These are phyloP conservation scores for Capsicum chinense DNA, from an alignment of 257 asterid genomes.

Conservation along the genomic window DNA sequence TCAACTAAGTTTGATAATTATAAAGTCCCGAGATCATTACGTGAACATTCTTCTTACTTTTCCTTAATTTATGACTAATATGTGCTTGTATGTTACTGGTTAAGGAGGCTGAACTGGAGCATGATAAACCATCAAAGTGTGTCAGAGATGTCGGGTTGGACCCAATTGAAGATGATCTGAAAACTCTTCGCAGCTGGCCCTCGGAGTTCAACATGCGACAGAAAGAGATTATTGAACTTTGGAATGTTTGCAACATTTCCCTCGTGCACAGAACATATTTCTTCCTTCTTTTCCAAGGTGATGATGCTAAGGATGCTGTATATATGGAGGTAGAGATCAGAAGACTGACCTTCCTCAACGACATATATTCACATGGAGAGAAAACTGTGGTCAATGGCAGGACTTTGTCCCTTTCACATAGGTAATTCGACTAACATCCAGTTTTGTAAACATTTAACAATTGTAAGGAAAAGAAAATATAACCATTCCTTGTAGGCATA, in stretches of 20 bases:
- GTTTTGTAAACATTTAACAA: background rate
- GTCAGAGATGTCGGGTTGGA: constrained; percentile 82
- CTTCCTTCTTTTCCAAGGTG: constrained; percentile 85
- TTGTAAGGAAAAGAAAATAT: background rate
- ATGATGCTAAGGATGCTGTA: constrained; percentile 81
- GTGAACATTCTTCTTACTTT: background rate
- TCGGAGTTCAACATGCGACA: constrained; percentile 78
- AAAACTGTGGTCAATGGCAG: constrained; percentile 65
- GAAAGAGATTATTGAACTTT: constrained; percentile 75
- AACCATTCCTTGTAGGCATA: background rate
- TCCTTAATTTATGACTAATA: constrained; percentile 5
- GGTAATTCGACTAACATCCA: constrained; percentile 46
- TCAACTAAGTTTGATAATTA: background rate
- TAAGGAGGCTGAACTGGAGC: constrained; percentile 45
- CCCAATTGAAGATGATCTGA: constrained; percentile 73
- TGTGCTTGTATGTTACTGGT: constrained; percentile 40
- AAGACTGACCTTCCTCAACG: constrained; percentile 72
- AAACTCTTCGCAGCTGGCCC: constrained; percentile 63
- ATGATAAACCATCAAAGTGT: constrained; percentile 42
- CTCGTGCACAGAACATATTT: constrained; percentile 87
- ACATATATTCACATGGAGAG: constrained; percentile 63
- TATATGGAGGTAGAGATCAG: constrained; percentile 87
- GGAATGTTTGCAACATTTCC: constrained; percentile 82
- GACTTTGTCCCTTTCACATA: constrained; percentile 57
- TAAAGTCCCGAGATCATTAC: background rate